Percentiles rank a stretch among this genome's conserved stretches.
phyloP scores from a whole-genome alignment of 495 filamentous ascomycete genomes.

The Tetracladium marchalianum region DNA sequence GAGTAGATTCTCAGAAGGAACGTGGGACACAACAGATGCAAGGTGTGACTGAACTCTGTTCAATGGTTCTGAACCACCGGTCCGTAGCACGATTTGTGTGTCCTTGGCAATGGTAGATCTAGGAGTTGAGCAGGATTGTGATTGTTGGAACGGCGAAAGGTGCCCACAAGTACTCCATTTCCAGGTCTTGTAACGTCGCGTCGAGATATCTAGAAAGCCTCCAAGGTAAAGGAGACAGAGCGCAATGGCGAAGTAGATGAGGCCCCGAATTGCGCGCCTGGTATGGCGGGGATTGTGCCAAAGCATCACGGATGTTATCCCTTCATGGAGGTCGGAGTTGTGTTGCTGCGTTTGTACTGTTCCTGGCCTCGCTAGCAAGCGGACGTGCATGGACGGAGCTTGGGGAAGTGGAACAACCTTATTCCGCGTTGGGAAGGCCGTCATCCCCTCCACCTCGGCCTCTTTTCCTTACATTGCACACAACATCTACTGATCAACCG shows the following conservation, averaged over 20 bases:
- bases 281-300: neutral
- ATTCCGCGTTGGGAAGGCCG: too few relatives aligned
- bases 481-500: too few relatives aligned
- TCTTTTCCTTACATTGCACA: neutral
- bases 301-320: neutral
- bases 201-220: neutral
- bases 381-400: too few relatives aligned
- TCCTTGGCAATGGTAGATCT: neutral
- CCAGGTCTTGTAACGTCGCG: constrained; percentile 1
- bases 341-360: too few relatives aligned
- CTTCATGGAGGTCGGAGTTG: too few relatives aligned
- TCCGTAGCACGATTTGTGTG: constrained; percentile 1
- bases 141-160: neutral
- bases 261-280: neutral
- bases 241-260: neutral
- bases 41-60: constrained; percentile 1
- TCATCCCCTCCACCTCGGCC: neutral
- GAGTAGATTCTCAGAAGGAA: constrained; percentile 5
- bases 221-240: constrained; percentile 1
- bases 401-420: too few relatives aligned
- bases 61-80: constrained; percentile 3
- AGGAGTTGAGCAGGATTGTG: constrained; percentile 1
- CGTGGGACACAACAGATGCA: neutral
- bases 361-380: too few relatives aligned
- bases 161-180: neutral